These are phyloP conservation scores for Porcisia hertigi DNA, from an alignment of 208 protist species.

Conservation along the genomic window DNA sequence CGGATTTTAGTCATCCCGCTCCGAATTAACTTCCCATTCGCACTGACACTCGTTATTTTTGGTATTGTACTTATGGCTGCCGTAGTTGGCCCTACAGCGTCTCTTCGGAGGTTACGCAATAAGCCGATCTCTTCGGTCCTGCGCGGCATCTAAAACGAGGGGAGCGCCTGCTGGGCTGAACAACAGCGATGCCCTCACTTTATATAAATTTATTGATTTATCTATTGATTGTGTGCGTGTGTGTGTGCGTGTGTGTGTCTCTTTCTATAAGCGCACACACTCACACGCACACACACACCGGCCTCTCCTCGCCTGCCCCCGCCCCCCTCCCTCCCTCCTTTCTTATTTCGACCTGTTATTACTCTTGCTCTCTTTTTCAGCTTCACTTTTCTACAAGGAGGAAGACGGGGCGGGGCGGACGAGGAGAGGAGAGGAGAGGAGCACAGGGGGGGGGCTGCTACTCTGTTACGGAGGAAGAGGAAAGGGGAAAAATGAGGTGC, in stretches of 20 bases:
- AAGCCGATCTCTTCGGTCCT: slow-evolving; percentile 87
- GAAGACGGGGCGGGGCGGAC: no score
- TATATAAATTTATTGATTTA: slow-evolving; percentile 2
- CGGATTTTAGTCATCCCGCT: slow-evolving; percentile 92
- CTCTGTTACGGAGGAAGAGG: no score
- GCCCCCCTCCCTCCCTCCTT: background rate
- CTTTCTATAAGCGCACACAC: background rate
- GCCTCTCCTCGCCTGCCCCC: background rate
- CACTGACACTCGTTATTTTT: slow-evolving; percentile 77
- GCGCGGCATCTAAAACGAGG: slow-evolving; percentile 21
- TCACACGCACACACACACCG: background rate
- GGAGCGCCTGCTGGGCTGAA: background rate
- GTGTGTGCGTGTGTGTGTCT: background rate
- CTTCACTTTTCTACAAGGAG: background rate
- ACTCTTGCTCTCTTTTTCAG: background rate
- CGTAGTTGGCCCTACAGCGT: slow-evolving; percentile 84
- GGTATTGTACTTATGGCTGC: slow-evolving; percentile 79
- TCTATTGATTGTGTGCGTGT: background rate
- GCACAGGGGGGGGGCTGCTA: no score
- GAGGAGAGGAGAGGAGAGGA: background rate
- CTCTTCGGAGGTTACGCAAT: slow-evolving; percentile 59
- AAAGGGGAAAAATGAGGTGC: no score
- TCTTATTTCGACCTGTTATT: background rate
- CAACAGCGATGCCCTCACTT: background rate
- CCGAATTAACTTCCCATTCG: slow-evolving; percentile 87